Percentiles rank a stretch among this genome's conserved stretches.
phyloP scores from a whole-genome alignment of 495 filamentous ascomycete genomes.

The Neurospora sp. region DNA sequence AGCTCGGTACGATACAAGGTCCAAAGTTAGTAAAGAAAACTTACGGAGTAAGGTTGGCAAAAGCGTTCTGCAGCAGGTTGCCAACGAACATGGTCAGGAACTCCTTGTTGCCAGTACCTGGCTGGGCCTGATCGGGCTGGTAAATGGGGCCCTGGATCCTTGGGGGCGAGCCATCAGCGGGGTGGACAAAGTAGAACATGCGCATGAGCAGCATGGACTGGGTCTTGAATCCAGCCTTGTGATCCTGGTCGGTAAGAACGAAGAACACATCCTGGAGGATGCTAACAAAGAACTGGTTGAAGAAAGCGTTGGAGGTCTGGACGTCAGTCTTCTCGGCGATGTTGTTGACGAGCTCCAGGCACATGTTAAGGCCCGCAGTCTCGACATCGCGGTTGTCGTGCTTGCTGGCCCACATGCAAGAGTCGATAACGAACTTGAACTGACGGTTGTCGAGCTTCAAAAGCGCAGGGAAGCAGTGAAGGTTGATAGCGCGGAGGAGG shows the following conservation, averaged over 20 bases:
- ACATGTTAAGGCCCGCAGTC: slow-evolving; percentile 97
- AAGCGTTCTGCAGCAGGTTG: slow-evolving; percentile 78
- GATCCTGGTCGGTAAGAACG: slow-evolving; percentile 91
- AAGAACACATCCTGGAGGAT: slow-evolving; percentile 99
- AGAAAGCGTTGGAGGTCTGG: slow-evolving; percentile 83
- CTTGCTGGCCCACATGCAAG: slow-evolving; percentile 99
- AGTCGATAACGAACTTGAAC: slow-evolving; percentile 99
- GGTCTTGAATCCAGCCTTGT: slow-evolving; percentile 97
- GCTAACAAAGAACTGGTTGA: slow-evolving; percentile 88
- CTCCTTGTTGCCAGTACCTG: slow-evolving; percentile 76
- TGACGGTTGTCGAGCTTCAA: slow-evolving; percentile 88
- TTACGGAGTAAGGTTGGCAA: slow-evolving; percentile 86
- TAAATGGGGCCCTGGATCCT: slow-evolving; percentile 92
- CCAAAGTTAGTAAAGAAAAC: slow-evolving; percentile 21
- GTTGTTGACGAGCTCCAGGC: slow-evolving; percentile 93
- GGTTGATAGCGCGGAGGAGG: slow-evolving; percentile 86
- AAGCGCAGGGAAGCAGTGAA: slow-evolving; percentile 90
- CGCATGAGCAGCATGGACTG: slow-evolving; percentile 87
- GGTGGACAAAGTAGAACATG: slow-evolving; percentile 87
- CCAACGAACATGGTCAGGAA: slow-evolving; percentile 82
- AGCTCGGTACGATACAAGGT: slow-evolving; percentile 16
- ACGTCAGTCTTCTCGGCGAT: slow-evolving; percentile 82
- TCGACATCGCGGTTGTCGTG: slow-evolving; percentile 98
- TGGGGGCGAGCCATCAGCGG: slow-evolving; percentile 48
- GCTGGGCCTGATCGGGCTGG: slow-evolving; percentile 63